Conservation (phyloP, 805 yeast species). For the Candida ortonii region DNA sequence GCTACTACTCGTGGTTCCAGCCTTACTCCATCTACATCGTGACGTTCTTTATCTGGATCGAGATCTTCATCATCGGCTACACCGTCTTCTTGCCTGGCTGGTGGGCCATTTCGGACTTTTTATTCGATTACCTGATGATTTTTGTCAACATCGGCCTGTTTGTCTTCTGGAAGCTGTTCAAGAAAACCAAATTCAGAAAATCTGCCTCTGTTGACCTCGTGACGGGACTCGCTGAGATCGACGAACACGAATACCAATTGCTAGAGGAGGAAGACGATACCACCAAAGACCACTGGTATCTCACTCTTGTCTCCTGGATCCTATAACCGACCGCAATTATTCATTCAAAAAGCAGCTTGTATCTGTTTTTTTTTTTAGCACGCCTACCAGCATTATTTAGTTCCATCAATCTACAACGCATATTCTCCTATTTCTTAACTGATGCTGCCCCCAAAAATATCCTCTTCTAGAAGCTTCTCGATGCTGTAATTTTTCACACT, state of each 20-base stretch:
- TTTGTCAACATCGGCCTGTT: constrained; percentile 38
- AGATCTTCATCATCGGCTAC: constrained; percentile 38
- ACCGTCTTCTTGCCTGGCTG: constrained; percentile 39
- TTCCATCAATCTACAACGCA: too few relatives aligned
- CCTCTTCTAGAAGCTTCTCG: constrained; percentile 15
- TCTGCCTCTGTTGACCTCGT: constrained; percentile 37
- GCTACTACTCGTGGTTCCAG: constrained; percentile 42
- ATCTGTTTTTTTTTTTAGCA: too few relatives aligned
- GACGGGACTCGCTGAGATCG: constrained; percentile 39
- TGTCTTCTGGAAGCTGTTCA: constrained; percentile 36
- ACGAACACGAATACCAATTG: constrained; percentile 34
- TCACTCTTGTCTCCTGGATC: constrained; percentile 11
- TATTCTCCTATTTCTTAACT: too few relatives aligned
- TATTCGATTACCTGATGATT: constrained; percentile 42
- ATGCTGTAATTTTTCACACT: neutral
- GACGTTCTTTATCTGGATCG: constrained; percentile 25
- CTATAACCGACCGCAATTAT: neutral
- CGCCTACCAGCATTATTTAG: too few relatives aligned
- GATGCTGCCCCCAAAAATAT: too few relatives aligned
- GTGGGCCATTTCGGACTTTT: constrained; percentile 37
- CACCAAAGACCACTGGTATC: constrained; percentile 8
- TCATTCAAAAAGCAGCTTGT: too few relatives aligned
- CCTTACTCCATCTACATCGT: constrained; percentile 37
- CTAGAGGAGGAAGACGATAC: constrained; percentile 5
- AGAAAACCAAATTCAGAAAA: constrained; percentile 36